Percentiles rank a stretch among this genome's conserved stretches.
phyloP scores from a whole-genome alignment of 148 eudicot species.

The Arbutus unedo region DNA sequence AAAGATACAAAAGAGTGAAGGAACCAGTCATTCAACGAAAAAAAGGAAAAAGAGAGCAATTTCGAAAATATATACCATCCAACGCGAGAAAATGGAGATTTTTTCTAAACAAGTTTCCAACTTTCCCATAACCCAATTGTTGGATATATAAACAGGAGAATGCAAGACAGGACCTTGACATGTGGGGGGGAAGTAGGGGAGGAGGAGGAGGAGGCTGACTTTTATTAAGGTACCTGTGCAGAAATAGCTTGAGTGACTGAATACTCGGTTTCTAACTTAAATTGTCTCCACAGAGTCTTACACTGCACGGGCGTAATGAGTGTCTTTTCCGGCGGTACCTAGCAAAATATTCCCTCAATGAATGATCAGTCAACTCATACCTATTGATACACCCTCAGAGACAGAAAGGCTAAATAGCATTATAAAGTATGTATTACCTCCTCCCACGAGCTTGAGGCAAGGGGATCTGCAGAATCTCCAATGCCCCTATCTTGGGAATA shows the following conservation, averaged over 20 bases:
- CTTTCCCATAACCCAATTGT: background rate
- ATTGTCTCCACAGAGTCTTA: conserved; percentile 45
- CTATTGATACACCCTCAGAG: background rate
- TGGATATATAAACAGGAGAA: background rate
- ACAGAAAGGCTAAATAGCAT: background rate
- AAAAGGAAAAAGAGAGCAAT: background rate
- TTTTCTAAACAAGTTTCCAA: background rate
- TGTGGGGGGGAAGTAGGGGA: background rate
- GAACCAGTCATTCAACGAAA: background rate
- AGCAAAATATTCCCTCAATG: background rate
- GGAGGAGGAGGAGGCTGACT: background rate
- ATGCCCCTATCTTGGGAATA: conserved; percentile 10
- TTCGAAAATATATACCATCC: background rate
- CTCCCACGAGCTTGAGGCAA: conserved; percentile 40
- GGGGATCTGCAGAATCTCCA: conserved; percentile 27
- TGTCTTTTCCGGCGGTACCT: conserved; percentile 30
- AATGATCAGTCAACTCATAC: conserved; percentile 9
- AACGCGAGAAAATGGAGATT: background rate
- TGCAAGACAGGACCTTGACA: background rate
- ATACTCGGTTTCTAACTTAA: conserved; percentile 39
- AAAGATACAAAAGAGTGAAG: background rate
- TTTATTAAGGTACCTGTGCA: conserved; percentile 33
- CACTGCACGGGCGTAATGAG: conserved; percentile 46
- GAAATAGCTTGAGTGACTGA: conserved; percentile 38
- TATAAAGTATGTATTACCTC: conserved; percentile 23